A percentile compares a stretch with the other conserved stretches of the same genome.
These are phyloP conservation scores for Prunus armeniaca DNA, from an alignment of 306 rosid species.

Conservation along the genomic window DNA sequence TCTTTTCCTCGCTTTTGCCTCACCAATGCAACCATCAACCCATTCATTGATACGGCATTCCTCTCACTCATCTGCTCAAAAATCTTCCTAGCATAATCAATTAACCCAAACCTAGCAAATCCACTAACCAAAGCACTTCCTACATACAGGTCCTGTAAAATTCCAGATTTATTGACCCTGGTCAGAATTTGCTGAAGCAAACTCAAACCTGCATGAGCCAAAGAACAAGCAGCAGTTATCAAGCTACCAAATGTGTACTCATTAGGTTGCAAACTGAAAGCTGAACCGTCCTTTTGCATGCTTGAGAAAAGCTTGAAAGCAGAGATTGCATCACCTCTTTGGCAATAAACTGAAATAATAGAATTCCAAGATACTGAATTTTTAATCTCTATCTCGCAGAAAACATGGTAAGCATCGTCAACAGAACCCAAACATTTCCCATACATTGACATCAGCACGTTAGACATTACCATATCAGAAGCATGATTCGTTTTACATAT, in stretches of 20 bases:
- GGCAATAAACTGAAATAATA: conserved; percentile 72
- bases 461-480: conserved; percentile 52
- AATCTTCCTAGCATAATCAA: conserved; percentile 50
- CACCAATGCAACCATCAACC: conserved; percentile 83
- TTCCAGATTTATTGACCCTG: conserved; percentile 62
- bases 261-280: conserved; percentile 48
- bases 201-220: conserved; percentile 42
- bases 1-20: conserved; percentile 80
- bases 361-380: conserved; percentile 79
- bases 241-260: conserved; percentile 83
- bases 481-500: conserved; percentile 48
- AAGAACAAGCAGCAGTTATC: conserved; percentile 53
- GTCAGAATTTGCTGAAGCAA: conserved; percentile 66
- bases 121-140: conserved; percentile 91
- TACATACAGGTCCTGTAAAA: conserved; percentile 58
- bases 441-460: conserved; percentile 80
- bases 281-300: conserved; percentile 49
- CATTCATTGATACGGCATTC: conserved; percentile 81
- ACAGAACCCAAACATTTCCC: conserved; percentile 50
- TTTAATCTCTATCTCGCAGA: conserved; percentile 43
- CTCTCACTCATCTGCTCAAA: conserved; percentile 63
- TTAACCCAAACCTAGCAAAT: conserved; percentile 61
- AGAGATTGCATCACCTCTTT: conserved; percentile 57
- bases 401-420: conserved; percentile 57
- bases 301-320: conserved; percentile 59